Conservation (phyloP, 345 rosid genomes). For the Acer saccharum region DNA sequence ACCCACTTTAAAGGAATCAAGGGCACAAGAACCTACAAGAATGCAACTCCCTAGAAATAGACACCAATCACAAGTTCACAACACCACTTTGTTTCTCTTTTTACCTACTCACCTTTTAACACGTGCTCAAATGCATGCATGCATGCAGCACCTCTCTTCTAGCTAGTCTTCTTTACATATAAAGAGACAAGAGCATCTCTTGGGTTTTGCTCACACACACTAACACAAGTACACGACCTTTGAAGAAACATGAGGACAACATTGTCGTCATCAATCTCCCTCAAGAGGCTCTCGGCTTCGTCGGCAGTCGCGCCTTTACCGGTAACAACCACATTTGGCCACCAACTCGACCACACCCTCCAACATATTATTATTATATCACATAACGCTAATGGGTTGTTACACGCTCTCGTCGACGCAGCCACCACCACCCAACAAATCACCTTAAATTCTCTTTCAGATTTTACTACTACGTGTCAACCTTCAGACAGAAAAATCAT, state of each 20-base stretch:
- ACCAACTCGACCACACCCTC: not conserved
- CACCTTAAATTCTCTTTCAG: not conserved
- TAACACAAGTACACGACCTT: not conserved
- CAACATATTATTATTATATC: not conserved
- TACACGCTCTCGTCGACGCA: constrained; percentile 7
- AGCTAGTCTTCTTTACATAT: not conserved
- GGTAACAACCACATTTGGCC: not conserved
- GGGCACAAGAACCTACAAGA: not conserved
- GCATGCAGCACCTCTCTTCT: not conserved
- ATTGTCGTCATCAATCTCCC: not conserved
- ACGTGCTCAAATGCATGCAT: not conserved
- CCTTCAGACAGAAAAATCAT: not conserved
- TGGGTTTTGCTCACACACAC: not conserved
- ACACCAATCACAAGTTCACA: not conserved
- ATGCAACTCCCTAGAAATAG: no score
- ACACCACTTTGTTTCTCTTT: no score
- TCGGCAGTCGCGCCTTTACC: no score
- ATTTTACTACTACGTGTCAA: not conserved
- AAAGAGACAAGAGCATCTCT: not conserved
- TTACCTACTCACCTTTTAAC: not conserved
- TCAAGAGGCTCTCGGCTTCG: no score
- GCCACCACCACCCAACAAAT: constrained; percentile 7
- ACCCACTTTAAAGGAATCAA: not conserved
- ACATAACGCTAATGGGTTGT: not conserved
- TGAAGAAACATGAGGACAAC: constrained; percentile 6